Conservation (phyloP, 768 basidiomycete genomes). For the Epithele typhae region DNA sequence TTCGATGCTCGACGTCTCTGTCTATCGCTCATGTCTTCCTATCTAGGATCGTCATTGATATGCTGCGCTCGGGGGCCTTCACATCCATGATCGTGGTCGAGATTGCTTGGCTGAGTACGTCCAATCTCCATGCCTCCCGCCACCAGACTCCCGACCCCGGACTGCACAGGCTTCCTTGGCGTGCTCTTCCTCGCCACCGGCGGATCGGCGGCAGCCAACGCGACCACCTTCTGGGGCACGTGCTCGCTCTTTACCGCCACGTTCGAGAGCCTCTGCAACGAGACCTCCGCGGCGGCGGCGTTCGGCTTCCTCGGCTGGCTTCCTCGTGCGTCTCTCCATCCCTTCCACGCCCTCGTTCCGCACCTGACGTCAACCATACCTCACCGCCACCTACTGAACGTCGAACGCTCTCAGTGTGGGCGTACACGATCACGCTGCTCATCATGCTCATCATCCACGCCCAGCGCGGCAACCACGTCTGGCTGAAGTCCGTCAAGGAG, state of each 20-base stretch:
- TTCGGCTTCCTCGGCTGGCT: constrained; percentile 25
- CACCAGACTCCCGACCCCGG: too few relatives aligned
- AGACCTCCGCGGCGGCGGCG: constrained; percentile 22
- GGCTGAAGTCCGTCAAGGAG: constrained; percentile 14
- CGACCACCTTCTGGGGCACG: constrained; percentile 7
- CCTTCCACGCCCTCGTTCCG: neutral
- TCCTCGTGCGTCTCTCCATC: constrained; percentile 10
- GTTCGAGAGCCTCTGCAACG: constrained; percentile 18
- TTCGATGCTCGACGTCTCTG: neutral
- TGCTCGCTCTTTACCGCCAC: neutral
- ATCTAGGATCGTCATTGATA: constrained; percentile 23
- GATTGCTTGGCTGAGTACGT: constrained; percentile 21
- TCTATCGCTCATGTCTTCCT: neutral
- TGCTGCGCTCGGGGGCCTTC: constrained; percentile 23
- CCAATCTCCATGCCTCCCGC: neutral
- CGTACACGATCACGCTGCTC: constrained; percentile 12
- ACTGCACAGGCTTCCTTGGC: constrained; percentile 20
- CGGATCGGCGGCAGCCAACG: constrained; percentile 14
- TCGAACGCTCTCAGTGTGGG: constrained; percentile 8
- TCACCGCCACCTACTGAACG: neutral
- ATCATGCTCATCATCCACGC: constrained; percentile 13
- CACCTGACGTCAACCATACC: neutral
- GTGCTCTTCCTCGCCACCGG: constrained; percentile 27
- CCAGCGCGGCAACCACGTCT: constrained; percentile 10
- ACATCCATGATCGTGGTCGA: constrained; percentile 28